phyloP scores from a whole-genome alignment of 2,329 filamentous ascomycete species.

The Hymenoscyphus infarciens region DNA sequence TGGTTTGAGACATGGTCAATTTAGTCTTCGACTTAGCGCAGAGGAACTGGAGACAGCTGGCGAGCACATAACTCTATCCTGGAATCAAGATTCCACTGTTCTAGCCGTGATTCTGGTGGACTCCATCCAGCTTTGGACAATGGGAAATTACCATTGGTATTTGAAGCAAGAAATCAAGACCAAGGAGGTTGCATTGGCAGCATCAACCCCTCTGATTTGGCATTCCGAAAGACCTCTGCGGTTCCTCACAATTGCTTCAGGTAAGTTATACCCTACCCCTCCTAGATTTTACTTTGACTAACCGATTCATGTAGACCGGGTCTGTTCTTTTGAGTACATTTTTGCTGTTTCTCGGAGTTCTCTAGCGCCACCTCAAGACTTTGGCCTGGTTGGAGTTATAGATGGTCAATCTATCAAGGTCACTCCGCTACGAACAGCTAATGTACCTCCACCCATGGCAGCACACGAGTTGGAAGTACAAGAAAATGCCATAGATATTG shows the following conservation, averaged over 20 bases:
- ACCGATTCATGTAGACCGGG: slow-evolving; percentile 37
- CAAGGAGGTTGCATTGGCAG: slow-evolving; percentile 36
- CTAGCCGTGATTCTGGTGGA: slow-evolving; percentile 75
- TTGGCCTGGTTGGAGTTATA: slow-evolving; percentile 76
- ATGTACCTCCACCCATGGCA: slow-evolving; percentile 90
- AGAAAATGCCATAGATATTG: slow-evolving; percentile 67
- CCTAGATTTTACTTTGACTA: slow-evolving; percentile 4
- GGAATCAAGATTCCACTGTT: slow-evolving; percentile 91
- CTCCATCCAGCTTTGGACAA: slow-evolving; percentile 90
- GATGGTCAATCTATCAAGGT: slow-evolving; percentile 78
- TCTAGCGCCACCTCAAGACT: slow-evolving; percentile 66
- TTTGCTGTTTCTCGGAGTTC: slow-evolving; percentile 68
- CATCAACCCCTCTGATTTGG: slow-evolving; percentile 52
- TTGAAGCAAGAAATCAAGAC: slow-evolving; percentile 81
- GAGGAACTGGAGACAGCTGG: slow-evolving; percentile 54
- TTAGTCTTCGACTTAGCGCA: slow-evolving; percentile 67
- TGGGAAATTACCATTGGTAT: slow-evolving; percentile 97
- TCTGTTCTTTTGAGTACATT: slow-evolving; percentile 63
- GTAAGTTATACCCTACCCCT: slow-evolving; percentile 34
- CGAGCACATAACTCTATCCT: slow-evolving; percentile 64
- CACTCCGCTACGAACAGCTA: slow-evolving; percentile 79
- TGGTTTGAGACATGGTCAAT: slow-evolving; percentile 93
- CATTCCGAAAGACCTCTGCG: slow-evolving; percentile 80
- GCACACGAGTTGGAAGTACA: slow-evolving; percentile 66
- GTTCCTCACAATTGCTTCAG: slow-evolving; percentile 52